A percentile compares a stretch with the other conserved stretches of the same genome.
phyloP scores from a whole-genome alignment of 192 early-diverging fungal genomes.

The Endogone sp. region DNA sequence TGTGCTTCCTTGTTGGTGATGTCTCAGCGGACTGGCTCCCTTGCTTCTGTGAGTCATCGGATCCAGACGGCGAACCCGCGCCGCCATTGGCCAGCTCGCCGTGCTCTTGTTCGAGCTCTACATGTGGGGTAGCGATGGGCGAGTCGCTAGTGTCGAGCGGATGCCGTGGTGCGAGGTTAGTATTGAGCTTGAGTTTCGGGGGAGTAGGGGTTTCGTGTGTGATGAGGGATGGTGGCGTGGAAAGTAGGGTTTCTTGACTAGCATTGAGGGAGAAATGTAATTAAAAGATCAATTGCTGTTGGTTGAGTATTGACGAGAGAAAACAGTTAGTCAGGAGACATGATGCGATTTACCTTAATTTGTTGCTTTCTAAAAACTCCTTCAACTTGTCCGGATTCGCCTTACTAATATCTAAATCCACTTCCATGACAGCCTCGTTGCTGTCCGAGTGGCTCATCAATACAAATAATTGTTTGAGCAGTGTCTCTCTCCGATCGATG shows the following conservation, averaged over 20 bases:
- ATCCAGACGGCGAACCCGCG: background rate
- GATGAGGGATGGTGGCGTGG: background rate
- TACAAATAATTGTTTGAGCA: background rate
- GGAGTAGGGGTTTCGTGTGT: background rate
- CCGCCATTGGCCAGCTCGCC: background rate
- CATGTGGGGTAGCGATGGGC: background rate
- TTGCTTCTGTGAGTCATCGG: slow-evolving; percentile 7
- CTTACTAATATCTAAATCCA: background rate
- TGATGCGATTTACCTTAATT: background rate
- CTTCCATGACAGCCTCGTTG: background rate
- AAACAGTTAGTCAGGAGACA: too few species aligned
- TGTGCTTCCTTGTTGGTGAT: slow-evolving; percentile 32
- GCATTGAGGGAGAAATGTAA: background rate
- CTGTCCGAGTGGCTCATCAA: background rate
- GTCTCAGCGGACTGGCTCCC: slow-evolving; percentile 27
- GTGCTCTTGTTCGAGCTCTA: background rate
- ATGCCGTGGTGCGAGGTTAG: background rate
- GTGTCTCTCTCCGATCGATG: background rate
- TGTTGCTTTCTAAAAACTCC: background rate
- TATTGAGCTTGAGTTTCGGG: background rate
- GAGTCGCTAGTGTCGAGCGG: background rate
- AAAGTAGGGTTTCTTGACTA: background rate
- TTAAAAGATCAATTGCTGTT: background rate
- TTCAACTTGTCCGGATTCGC: background rate
- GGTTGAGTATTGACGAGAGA: background rate